Evolutionary conservation across 2,329 filamentous ascomycete species (phyloP).

Genomic region (Aspergillus pseudoglaucus): DNA sequence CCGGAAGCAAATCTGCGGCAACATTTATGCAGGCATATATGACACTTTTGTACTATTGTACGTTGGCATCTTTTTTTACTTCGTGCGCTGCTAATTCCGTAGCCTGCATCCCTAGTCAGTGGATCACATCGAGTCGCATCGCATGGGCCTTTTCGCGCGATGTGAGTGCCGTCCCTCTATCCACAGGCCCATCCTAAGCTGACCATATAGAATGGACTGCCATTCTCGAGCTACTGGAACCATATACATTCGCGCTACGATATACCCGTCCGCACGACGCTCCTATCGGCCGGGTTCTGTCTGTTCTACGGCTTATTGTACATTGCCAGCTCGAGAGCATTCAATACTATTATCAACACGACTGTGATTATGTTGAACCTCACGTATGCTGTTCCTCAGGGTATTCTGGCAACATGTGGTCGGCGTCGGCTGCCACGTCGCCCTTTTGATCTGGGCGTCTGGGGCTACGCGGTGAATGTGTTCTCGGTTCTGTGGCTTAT

Average conservation of each 20-base stretch:
- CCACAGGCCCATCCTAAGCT: conserved; percentile 16
- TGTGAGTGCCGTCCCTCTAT: conserved; percentile 20
- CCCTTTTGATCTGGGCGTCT: conserved; percentile 2
- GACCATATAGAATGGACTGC: conserved; percentile 16
- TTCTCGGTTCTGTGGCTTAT: conserved; percentile 3
- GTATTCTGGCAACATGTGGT: conserved; percentile 27
- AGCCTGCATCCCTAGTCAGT: conserved; percentile 22
- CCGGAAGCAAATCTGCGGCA: conserved; percentile 15
- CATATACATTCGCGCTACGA: conserved; percentile 12
- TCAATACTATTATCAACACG: conserved; percentile 29
- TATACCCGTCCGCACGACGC: conserved; percentile 24
- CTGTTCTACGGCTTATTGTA: conserved; percentile 28
- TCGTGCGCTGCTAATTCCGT: background rate
- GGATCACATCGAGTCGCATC: conserved; percentile 25
- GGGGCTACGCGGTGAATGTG: conserved; percentile 3
- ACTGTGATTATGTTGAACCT: conserved; percentile 25
- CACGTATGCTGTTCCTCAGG: conserved; percentile 24
- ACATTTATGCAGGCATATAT: conserved; percentile 10
- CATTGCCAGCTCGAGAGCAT: conserved; percentile 23
- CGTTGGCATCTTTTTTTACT: background rate
- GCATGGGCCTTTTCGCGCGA: conserved; percentile 30
- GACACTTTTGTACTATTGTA: conserved; percentile 11
- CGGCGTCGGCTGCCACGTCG: conserved; percentile 18
- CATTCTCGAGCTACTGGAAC: conserved; percentile 18
- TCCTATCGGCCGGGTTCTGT: conserved; percentile 19